A percentile compares a stretch with the other conserved stretches of the same genome.
Conservation (phyloP, 2,329 filamentous ascomycete species). For the Albophoma yamanashiensis region DNA sequence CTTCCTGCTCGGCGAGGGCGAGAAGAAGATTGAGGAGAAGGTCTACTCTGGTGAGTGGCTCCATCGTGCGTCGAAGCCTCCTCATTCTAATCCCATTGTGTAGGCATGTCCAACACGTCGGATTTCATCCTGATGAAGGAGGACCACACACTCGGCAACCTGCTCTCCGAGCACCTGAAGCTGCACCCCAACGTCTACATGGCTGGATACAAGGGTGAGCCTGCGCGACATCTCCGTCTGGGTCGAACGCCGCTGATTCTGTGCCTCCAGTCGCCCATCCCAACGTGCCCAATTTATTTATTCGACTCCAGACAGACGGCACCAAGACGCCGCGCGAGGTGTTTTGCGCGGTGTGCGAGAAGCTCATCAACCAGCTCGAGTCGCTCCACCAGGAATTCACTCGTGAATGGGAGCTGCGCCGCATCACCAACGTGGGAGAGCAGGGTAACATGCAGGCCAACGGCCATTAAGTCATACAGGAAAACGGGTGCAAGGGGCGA, state of each 20-base stretch:
- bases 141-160: constrained; percentile 89
- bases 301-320: constrained; percentile 90
- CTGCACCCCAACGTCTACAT: constrained; percentile 77
- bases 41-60: constrained; percentile 71
- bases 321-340: constrained; percentile 81
- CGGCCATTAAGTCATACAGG: constrained; percentile 15
- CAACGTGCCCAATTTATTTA: constrained; percentile 49
- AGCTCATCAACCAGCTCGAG: constrained; percentile 71
- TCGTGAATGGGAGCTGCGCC: constrained; percentile 81
- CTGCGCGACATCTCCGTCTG: constrained; percentile 15
- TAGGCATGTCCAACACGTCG: constrained; percentile 81
- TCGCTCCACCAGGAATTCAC: constrained; percentile 81
- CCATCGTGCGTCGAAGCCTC: background rate
- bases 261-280: constrained; percentile 37
- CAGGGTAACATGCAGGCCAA: constrained; percentile 33
- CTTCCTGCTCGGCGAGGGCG: constrained; percentile 75
- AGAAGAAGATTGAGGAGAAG: constrained; percentile 88
- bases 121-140: constrained; percentile 96
- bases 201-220: constrained; percentile 78
- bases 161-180: constrained; percentile 77
- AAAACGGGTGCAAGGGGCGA: constrained; percentile 2
- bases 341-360: constrained; percentile 67
- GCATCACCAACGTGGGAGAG: constrained; percentile 64
- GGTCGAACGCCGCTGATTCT: constrained; percentile 6
- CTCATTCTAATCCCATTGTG: background rate